Evolutionary conservation across 2,329 filamentous ascomycete species (phyloP).

Genomic region (Emergomyces orientalis): DNA sequence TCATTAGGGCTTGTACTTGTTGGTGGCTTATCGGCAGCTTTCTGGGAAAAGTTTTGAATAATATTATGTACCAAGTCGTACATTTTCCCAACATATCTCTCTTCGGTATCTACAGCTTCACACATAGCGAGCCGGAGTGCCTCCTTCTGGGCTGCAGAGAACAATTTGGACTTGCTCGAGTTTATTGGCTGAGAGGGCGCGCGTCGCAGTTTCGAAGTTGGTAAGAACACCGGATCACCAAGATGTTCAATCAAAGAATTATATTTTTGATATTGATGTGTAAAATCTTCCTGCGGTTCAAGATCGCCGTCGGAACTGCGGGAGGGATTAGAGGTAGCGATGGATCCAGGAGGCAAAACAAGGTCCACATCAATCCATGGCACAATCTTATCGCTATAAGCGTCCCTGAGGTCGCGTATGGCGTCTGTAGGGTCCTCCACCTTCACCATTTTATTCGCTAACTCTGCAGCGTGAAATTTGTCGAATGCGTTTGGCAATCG

Average conservation of each 20-base stretch:
- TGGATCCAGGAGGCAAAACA: constrained; percentile 68
- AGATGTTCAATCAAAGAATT: constrained; percentile 66
- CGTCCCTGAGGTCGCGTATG: constrained; percentile 61
- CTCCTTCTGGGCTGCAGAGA: constrained; percentile 72
- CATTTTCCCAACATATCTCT: constrained; percentile 83
- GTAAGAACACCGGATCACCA: constrained; percentile 76
- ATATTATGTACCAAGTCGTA: constrained; percentile 73
- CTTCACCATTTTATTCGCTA: constrained; percentile 74
- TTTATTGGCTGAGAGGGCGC: constrained; percentile 80
- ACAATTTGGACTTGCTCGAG: constrained; percentile 66
- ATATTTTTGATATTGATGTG: constrained; percentile 65
- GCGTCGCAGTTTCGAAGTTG: constrained; percentile 72
- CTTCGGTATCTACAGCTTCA: constrained; percentile 87
- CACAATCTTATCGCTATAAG: constrained; percentile 70
- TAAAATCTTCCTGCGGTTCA: constrained; percentile 45
- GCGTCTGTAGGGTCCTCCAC: constrained; percentile 69
- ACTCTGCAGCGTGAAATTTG: constrained; percentile 84
- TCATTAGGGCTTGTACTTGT: constrained; percentile 62
- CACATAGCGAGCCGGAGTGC: constrained; percentile 78
- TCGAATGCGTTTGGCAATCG: constrained; percentile 66
- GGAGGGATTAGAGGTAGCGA: constrained; percentile 45
- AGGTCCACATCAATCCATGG: constrained; percentile 83
- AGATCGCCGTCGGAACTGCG: constrained; percentile 54
- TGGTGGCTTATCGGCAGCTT: constrained; percentile 49
- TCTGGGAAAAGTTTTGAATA: constrained; percentile 67